Evolutionary conservation across 2,329 filamentous ascomycete species (phyloP).

Genomic region (Trichoderma hamatum): DNA sequence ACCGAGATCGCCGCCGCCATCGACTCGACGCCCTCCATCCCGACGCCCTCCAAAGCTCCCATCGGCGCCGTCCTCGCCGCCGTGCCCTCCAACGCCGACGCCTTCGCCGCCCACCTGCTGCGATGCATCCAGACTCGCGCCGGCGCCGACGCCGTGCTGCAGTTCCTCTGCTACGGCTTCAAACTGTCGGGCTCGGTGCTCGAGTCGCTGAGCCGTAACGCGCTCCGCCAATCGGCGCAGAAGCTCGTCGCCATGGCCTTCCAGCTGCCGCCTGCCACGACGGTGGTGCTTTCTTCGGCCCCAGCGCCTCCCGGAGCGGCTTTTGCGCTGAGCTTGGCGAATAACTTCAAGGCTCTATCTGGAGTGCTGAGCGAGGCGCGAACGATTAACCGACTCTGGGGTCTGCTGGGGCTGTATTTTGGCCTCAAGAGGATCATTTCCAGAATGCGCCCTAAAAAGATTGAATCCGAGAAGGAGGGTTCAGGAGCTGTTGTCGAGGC

Average conservation of each 20-base stretch:
- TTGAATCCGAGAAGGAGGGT: conserved; percentile 30
- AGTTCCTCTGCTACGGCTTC: conserved; percentile 69
- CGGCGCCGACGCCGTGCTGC: conserved; percentile 71
- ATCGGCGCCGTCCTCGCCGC: conserved; percentile 27
- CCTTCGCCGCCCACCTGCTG: conserved; percentile 58
- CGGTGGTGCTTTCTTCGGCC: conserved; percentile 48
- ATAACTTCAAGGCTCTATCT: conserved; percentile 62
- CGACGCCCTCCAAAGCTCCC: conserved; percentile 25
- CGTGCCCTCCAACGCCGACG: conserved; percentile 46
- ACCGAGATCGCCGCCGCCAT: conserved; percentile 11
- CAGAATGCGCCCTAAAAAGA: conserved; percentile 33
- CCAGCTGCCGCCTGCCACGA: conserved; percentile 54
- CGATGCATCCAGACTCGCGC: conserved; percentile 68
- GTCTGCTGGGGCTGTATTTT: conserved; percentile 71
- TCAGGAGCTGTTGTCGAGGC: conserved; percentile 37
- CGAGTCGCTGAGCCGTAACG: conserved; percentile 56
- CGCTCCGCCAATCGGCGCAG: conserved; percentile 57
- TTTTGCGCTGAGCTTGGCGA: conserved; percentile 52
- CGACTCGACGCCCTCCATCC: conserved; percentile 25
- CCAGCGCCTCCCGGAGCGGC: conserved; percentile 46
- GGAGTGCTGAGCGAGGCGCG: conserved; percentile 70
- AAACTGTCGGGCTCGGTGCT: conserved; percentile 58
- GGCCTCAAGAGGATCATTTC: conserved; percentile 63
- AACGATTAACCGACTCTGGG: conserved; percentile 77
- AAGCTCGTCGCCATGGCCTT: conserved; percentile 57